Evolutionary conservation across 768 basidiomycete genomes (phyloP).

Genomic region (Auricularia heimuer): DNA sequence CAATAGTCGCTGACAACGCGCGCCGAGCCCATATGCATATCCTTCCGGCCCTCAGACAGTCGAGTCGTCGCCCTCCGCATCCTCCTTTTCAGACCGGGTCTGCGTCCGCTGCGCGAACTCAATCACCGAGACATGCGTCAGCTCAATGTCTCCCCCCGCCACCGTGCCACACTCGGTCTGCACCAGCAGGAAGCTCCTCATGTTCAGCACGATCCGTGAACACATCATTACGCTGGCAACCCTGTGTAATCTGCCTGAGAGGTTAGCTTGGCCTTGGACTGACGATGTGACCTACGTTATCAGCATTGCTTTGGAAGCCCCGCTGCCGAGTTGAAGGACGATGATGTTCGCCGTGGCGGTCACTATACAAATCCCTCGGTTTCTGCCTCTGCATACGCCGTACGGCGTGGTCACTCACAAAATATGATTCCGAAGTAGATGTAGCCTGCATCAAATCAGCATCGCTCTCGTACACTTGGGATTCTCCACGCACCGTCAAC

Average conservation of each 20-base stretch:
- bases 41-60: no score
- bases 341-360: not conserved
- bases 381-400: no score
- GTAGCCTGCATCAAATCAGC: not conserved
- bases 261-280: not conserved
- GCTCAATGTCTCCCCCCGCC: not conserved
- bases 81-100: not conserved
- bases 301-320: not conserved
- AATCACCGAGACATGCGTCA: not conserved
- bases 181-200: not conserved
- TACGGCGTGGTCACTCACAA: not conserved
- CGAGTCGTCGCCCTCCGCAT: not conserved
- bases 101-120: not conserved
- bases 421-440: not conserved
- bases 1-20: no score
- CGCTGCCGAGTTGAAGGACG: not conserved
- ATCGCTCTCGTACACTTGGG: not conserved
- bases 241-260: not conserved
- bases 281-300: not conserved
- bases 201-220: not conserved
- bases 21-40: no score
- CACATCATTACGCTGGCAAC: not conserved
- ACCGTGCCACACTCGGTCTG: not conserved
- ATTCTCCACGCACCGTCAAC: not conserved
- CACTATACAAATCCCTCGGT: not conserved